Base-by-base conservation (phyloP, 225 moss, liverwort and hornwort species). In the Bryoerythrophyllum caledonicum region DNA sequence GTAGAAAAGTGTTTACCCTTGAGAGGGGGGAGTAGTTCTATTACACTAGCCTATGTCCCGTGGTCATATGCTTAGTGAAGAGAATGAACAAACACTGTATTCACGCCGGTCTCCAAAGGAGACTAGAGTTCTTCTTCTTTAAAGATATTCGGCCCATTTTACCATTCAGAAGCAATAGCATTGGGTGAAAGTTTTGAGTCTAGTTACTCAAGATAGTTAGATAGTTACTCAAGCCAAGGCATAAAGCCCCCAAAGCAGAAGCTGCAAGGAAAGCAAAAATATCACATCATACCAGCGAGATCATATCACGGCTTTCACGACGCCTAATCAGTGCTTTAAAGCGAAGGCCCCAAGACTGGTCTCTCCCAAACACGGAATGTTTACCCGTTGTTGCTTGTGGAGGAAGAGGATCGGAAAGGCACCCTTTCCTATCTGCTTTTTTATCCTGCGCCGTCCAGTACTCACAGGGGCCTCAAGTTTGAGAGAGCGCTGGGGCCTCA, bases 371-470 rank as follows among this genome's bases (percentile, higher is more conserved):
- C 21, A 68, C 68, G 21, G 53, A 32, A 53, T 53, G 68, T 68
- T 68, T 34, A 32, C 32, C 32, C 32, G 67, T 25, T 27, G 30
- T 51, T 51, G 52, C 52, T 53, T 53, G 53, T 23, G 3, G 20
- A 27, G 32, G 68, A 13, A 68, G 53, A 21, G 32, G n/a, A 34
- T 21, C n/a, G 14, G 55, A 8, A 68, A 68, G 32, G 53, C 53
- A 52, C 23, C 53, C 34, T 68, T 5, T 68, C 6, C 53, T n/a
- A 53, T 30, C 68, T 68, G 53, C 68, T 53, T 53, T 68, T 53
- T 21, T 68, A 68, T 68, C n/a, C n/a, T n/a, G n/a, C n/a, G n/a
- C n/a, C n/a, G n/a, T n/a, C 53, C 53, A 34, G 68, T 53, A 21
- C 21, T 21, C 34, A 68, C 34, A 7, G 34, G 51, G 23, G 23